Evolutionary conservation across 441 rosid genomes (phyloP), one percentile per base, ranked within the genome.

Genomic region (Manihot esculenta): DNA sequence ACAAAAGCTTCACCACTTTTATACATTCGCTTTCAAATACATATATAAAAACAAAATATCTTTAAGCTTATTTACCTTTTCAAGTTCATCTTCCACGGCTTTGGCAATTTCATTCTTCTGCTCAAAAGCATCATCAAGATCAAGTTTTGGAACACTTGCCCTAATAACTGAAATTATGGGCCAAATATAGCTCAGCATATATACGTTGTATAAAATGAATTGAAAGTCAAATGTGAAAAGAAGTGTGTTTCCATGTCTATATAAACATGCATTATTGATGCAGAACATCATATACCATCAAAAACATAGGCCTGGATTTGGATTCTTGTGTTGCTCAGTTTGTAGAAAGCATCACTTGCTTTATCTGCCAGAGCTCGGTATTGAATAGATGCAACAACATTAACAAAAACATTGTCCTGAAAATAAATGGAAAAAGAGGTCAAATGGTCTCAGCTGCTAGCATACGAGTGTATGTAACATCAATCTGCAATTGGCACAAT

Each of bases 391-490:
- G 97, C 92, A 59, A 91, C 91, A 67, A 89, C 91, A 72, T 77
- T 89, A 23, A 87, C 97, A 81, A 89, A 91, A 18, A 89, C 97
- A 76, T 91, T 87, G 66, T 89, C 97, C 97, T 86, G 80, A 13
- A 68, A 45, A 51, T 26, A 50, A 69, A 58, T 23, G 42, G n/a
- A 49, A 64, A 35, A 0, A 69, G 51, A 50, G 51, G 69, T 65
- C 48, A 41, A 23, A 44, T 15, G 9, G 6, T 62, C 12, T 66
- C 24, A 23, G 64, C 66, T 20, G 55, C 58, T 23, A 69, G 30
- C 42, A 44, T 20, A 56, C 5, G 9, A 18, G 48, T 24, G 3
- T 3, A 18, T 45, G 23, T 11, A 41, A 62, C 47, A 60, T 35
- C 44, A 60, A 35, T 38, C 14, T 30, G 62, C 41, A 30, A 10